A percentile compares a stretch with the other conserved stretches of the same genome.
Conservation (phyloP, 176 grass and related monocot species). For the Carex littledalei region DNA sequence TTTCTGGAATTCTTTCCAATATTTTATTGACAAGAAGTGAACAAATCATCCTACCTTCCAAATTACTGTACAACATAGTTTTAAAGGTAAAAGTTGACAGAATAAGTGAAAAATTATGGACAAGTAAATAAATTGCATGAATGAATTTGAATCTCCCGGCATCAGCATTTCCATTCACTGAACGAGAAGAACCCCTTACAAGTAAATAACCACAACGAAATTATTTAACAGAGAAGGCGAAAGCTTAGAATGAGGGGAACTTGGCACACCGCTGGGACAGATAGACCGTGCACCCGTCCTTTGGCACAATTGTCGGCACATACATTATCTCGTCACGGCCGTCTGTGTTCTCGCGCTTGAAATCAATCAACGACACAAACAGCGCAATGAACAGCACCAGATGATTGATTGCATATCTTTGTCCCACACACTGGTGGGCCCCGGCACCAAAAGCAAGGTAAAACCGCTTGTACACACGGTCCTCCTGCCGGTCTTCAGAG, state of each 20-base stretch:
- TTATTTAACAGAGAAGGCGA: not conserved
- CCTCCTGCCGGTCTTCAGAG: constrained; percentile 48
- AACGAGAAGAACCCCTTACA: not conserved
- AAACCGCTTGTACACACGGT: constrained; percentile 62
- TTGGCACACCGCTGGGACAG: constrained; percentile 33
- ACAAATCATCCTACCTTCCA: not conserved
- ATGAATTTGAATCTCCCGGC: not conserved
- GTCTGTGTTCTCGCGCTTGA: constrained; percentile 40
- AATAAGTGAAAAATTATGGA: not conserved
- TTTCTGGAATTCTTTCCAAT: not conserved
- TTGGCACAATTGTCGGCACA: constrained; percentile 76
- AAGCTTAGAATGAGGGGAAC: constrained; percentile 22
- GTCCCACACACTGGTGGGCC: constrained; percentile 80
- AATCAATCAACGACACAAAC: constrained; percentile 55
- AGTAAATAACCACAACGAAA: not conserved
- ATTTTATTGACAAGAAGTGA: not conserved
- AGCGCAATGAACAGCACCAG: constrained; percentile 76
- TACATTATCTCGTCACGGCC: constrained; percentile 60
- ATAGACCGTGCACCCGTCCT: constrained; percentile 50
- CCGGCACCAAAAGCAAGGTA: constrained; percentile 86
- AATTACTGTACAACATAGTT: not conserved
- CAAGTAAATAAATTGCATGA: not conserved
- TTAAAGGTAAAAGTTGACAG: not conserved
- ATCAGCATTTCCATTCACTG: not conserved
- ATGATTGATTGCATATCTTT: constrained; percentile 90